Conservation (phyloP, 805 yeast genomes). For the Zygosaccharomyces bailii region DNA sequence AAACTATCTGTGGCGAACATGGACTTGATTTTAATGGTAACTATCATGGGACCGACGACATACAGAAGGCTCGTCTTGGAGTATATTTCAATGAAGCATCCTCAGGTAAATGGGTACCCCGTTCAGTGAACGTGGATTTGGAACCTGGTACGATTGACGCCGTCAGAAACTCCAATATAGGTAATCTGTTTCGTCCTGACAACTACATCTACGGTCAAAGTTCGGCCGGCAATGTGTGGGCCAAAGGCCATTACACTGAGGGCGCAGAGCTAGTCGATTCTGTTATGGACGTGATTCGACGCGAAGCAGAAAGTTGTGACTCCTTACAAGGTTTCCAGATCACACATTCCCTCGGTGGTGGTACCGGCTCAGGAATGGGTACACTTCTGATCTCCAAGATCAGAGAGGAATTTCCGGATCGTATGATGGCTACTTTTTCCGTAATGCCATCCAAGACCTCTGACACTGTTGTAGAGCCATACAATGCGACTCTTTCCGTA, state of each 20-base stretch:
- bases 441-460: constrained; percentile 88
- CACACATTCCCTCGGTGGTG: constrained; percentile 80
- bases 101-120: constrained; percentile 86
- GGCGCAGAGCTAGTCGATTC: constrained; percentile 93
- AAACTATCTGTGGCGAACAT: constrained; percentile 85
- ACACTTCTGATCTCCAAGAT: constrained; percentile 79
- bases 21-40: constrained; percentile 74
- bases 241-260: constrained; percentile 94
- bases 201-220: constrained; percentile 85
- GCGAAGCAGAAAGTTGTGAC: constrained; percentile 92
- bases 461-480: constrained; percentile 93
- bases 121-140: constrained; percentile 87
- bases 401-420: constrained; percentile 89
- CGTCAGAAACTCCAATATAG: constrained; percentile 75
- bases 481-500: constrained; percentile 85
- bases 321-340: constrained; percentile 94
- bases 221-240: constrained; percentile 96
- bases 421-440: constrained; percentile 95
- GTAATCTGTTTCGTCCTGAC: constrained; percentile 88
- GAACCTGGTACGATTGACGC: constrained; percentile 93
- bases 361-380: constrained; percentile 97
- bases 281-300: constrained; percentile 83
- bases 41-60: constrained; percentile 57
- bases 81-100: constrained; percentile 88
- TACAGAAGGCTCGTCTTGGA: constrained; percentile 58